Conservation (phyloP, 176 grass and related monocot genomes). For the Elymus sibiricus region DNA sequence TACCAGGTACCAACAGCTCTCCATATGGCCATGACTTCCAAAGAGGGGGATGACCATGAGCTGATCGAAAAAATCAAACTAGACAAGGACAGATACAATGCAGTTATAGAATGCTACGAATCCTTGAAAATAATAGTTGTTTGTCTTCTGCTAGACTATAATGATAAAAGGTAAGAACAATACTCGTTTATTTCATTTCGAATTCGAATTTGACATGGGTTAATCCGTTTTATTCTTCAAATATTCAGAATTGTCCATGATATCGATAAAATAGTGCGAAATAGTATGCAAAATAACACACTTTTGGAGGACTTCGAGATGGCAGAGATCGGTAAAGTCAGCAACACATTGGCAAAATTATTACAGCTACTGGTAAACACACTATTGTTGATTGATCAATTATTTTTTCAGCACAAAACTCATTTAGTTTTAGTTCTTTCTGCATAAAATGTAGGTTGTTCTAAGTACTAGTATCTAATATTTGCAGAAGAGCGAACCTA, state of each 20-base stretch:
- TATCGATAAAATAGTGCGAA: slow-evolving; percentile 31
- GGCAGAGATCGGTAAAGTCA: slow-evolving; percentile 52
- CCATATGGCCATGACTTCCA: slow-evolving; percentile 72
- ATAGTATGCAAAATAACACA: slow-evolving; percentile 24
- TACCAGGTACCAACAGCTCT: slow-evolving; percentile 68
- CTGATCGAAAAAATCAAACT: slow-evolving; percentile 55
- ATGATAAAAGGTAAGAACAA: slow-evolving; percentile 43
- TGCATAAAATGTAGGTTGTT: slow-evolving; percentile 16
- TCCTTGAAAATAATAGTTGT: slow-evolving; percentile 50
- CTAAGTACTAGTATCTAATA: slow-evolving; percentile 10
- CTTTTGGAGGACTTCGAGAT: slow-evolving; percentile 45
- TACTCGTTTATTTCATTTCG: slow-evolving; percentile 15
- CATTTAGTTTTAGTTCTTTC: background rate
- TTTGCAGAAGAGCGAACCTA: slow-evolving; percentile 47
- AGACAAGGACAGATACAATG: slow-evolving; percentile 58
- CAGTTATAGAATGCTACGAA: slow-evolving; percentile 68
- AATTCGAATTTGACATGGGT: background rate
- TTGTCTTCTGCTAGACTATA: slow-evolving; percentile 38
- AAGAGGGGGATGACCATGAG: slow-evolving; percentile 54
- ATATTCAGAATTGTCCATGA: slow-evolving; percentile 42
- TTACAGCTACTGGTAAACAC: slow-evolving; percentile 44
- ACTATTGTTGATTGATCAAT: background rate
- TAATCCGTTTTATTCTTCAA: slow-evolving; percentile 7
- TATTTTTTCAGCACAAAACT: background rate
- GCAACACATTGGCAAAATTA: slow-evolving; percentile 54